A percentile compares a stretch with the other conserved stretches of the same genome.
Evolutionary conservation across 305 asterid species (phyloP).

Genomic region (Fraxinus sp.): DNA sequence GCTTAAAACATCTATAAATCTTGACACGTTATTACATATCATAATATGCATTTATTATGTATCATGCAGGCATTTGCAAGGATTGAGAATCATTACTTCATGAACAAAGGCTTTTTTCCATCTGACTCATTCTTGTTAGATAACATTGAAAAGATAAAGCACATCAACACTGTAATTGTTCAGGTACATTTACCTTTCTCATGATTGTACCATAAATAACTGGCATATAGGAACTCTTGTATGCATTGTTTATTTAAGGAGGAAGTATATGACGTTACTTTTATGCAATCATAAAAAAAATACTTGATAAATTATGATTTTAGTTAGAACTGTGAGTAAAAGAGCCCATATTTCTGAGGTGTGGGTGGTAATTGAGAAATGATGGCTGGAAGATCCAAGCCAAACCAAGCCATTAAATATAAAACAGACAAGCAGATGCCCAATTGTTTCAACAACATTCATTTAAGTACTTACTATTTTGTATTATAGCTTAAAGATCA

Average conservation of each 20-base stretch:
- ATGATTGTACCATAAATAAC: background rate
- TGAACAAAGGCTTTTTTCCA: slow-evolving; percentile 80
- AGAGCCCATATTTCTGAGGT: background rate
- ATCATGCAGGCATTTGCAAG: slow-evolving; percentile 84
- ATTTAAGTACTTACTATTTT: background rate
- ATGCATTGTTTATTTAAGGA: background rate
- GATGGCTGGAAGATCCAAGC: background rate
- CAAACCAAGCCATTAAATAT: background rate
- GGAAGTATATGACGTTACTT: background rate
- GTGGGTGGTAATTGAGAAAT: background rate
- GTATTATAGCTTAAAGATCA: background rate
- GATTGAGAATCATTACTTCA: slow-evolving; percentile 95
- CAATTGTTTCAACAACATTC: background rate
- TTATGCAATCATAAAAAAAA: background rate
- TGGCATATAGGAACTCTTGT: background rate
- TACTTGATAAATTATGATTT: background rate
- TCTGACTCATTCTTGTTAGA: slow-evolving; percentile 80
- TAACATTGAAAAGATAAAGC: slow-evolving; percentile 78
- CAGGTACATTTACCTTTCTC: slow-evolving; percentile 53
- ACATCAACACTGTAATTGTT: slow-evolving; percentile 73
- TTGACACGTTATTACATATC: background rate
- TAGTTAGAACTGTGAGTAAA: background rate
- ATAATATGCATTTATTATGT: slow-evolving; percentile 19
- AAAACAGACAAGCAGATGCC: background rate
- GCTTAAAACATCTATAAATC: background rate